phyloP scores from a whole-genome alignment of 108 stramenopile species.

The Stephanodiscus minutulus region DNA sequence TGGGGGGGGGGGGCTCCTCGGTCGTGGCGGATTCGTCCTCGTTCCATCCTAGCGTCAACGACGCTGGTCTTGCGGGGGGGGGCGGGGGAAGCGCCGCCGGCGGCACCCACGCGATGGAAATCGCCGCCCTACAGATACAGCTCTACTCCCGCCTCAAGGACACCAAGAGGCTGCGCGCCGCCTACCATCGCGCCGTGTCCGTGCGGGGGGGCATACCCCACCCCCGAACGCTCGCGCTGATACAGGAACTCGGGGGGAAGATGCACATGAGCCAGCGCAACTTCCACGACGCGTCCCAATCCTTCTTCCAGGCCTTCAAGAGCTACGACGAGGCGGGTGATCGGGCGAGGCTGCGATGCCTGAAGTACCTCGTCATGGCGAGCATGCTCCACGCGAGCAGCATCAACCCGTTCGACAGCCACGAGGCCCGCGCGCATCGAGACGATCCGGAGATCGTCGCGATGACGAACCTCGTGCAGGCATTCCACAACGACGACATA shows the following conservation, averaged over 20 bases:
- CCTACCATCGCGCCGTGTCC: slow-evolving; percentile 82
- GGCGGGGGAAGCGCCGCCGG: slow-evolving; percentile 11
- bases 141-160: slow-evolving; percentile 85
- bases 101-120: slow-evolving; percentile 88
- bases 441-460: slow-evolving; percentile 94
- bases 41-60: slow-evolving; percentile 11
- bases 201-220: slow-evolving; percentile 91
- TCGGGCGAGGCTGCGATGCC: slow-evolving; percentile 76
- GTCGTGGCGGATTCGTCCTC: not conserved
- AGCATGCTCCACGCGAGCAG: slow-evolving; percentile 88
- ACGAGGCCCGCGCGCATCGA: slow-evolving; percentile 92
- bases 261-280: slow-evolving; percentile 89
- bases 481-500: slow-evolving; percentile 89
- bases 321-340: slow-evolving; percentile 96
- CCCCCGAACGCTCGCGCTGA: slow-evolving; percentile 87
- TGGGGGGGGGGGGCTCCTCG: slow-evolving; percentile 3
- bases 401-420: slow-evolving; percentile 94
- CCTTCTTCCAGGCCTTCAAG: slow-evolving; percentile 94
- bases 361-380: slow-evolving; percentile 93
- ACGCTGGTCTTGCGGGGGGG: too few species aligned
- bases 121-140: slow-evolving; percentile 93
- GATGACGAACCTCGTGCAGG: slow-evolving; percentile 90
- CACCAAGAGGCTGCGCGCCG: slow-evolving; percentile 84
- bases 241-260: slow-evolving; percentile 93
- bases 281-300: slow-evolving; percentile 77